A percentile compares a stretch with the other conserved stretches of the same genome.
Evolutionary conservation across 352 stramenopile species (phyloP).

Genomic region (Phytopythium boreale): DNA sequence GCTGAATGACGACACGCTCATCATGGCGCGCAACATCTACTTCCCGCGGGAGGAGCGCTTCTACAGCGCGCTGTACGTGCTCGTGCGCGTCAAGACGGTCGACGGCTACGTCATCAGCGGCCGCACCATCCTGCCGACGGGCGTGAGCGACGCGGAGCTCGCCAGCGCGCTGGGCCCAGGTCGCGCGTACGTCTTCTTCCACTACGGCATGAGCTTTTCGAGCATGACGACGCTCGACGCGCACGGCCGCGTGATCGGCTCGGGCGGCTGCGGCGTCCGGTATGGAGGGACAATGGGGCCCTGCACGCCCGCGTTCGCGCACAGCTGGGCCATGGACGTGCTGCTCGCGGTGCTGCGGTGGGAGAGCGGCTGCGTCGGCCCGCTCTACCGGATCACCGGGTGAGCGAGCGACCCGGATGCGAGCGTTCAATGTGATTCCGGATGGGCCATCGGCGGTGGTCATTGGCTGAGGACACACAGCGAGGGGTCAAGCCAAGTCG

Average conservation of each 20-base stretch:
- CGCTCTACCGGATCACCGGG: slow-evolving; percentile 10
- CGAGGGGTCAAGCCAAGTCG: no score
- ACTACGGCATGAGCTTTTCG: slow-evolving; percentile 17
- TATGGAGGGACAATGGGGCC: slow-evolving; percentile 22
- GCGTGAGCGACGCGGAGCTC: slow-evolving; percentile 7
- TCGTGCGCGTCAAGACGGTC: slow-evolving; percentile 6
- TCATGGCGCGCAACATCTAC: slow-evolving; percentile 19
- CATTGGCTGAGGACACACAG: no score
- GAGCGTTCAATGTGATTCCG: no score
- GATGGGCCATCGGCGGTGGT: no score
- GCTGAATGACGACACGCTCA: slow-evolving; percentile 18
- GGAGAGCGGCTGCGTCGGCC: slow-evolving; percentile 17
- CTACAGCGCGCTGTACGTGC: slow-evolving; percentile 20
- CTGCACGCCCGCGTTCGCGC: slow-evolving; percentile 16
- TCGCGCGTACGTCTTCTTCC: slow-evolving; percentile 11
- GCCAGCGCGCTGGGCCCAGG: background rate
- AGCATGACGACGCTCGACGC: slow-evolving; percentile 10
- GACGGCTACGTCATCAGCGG: slow-evolving; percentile 20
- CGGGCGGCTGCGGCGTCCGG: slow-evolving; percentile 16
- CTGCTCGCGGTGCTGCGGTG: slow-evolving; percentile 22
- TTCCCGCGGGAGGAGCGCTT: slow-evolving; percentile 14
- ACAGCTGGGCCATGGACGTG: slow-evolving; percentile 27
- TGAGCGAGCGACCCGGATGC: background rate
- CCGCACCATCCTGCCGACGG: slow-evolving; percentile 12
- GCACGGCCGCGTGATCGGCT: background rate